Base-by-base conservation (phyloP, 768 basidiomycete genomes). In the Phlegmacium glaucopus region DNA sequence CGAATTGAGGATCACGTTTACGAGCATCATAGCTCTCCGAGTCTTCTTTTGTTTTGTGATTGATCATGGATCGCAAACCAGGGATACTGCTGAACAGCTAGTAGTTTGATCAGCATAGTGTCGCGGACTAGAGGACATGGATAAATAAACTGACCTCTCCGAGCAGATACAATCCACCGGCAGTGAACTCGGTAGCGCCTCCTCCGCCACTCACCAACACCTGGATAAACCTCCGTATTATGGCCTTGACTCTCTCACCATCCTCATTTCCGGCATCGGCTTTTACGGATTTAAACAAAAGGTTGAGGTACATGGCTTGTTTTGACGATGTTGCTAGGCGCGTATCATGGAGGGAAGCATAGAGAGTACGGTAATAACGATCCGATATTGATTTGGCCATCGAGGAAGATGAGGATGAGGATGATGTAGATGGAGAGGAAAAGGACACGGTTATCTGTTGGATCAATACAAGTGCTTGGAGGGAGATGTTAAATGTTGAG, bases 241-340 rank as follows among this genome's bases (percentile, higher is more conserved):
- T 81, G 1, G 92, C 90, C 62, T 83, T 83, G 13, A 87, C 77
- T 8, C 95, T 77, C 39, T 80, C 79, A 57, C 58, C 53, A 86
- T 54, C 44, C 34, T 15, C 40, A 25, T 48, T 51, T 0, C 67
- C 69, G 8, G 61, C 70, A 46, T 77, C 76, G 3, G 75, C 76
- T 66, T 94, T 95, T 54, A 96, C 67, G 2, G 89, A 85, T 57
- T 90, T 94, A 79, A 94, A 94, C 15, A 97, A 65, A 13, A 99
- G 68, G 61, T 97, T 98, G 47, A 99, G 78, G 65, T 95, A 98
- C 85, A 98, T 89, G 5, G 94, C 93, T 62, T 98, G 94, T 61
- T 98, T 98, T 2, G 86, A 87, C 10, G 92, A 92, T 2, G 76
- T 74, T 3, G 84, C 76, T 1, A 99, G 77, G 11, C 95, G 83